Evolutionary conservation across 768 basidiomycete genomes (phyloP).

Genomic region (Tulasnella sp.): DNA sequence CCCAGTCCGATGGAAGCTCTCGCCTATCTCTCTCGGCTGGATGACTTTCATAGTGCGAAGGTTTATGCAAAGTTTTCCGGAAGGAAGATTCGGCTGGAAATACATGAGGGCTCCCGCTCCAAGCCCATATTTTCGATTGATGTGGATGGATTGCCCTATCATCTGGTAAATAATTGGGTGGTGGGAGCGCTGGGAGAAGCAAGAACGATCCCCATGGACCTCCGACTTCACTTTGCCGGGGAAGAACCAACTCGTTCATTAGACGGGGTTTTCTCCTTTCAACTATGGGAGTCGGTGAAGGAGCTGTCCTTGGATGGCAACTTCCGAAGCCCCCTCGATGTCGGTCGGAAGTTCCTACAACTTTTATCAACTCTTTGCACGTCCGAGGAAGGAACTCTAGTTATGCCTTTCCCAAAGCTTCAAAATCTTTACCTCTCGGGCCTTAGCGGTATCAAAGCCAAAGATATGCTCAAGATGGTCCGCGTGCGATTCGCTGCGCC

Average conservation of each 20-base stretch:
- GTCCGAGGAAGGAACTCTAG: too few relatives aligned
- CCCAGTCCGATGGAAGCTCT: neutral
- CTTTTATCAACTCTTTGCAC: too few relatives aligned
- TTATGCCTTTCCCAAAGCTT: neutral
- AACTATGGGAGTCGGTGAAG: neutral
- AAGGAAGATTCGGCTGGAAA: neutral
- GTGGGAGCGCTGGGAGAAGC: neutral
- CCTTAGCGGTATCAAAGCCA: neutral
- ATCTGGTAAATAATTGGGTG: neutral
- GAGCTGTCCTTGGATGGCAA: neutral
- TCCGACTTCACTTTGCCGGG: neutral
- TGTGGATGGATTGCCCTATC: neutral
- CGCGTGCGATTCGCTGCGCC: too few relatives aligned
- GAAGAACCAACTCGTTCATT: neutral
- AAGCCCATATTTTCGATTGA: neutral
- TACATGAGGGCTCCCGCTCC: neutral
- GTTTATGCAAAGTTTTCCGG: neutral
- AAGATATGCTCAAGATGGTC: neutral
- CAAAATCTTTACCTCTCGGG: neutral
- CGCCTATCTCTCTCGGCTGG: neutral
- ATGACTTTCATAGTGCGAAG: neutral
- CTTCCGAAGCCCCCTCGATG: too few relatives aligned
- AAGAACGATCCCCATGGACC: neutral
- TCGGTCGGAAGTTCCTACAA: too few relatives aligned
- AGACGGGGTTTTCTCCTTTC: neutral